Evolutionary conservation across 148 eudicot species (phyloP).

Genomic region (Heliosperma pusillum): DNA sequence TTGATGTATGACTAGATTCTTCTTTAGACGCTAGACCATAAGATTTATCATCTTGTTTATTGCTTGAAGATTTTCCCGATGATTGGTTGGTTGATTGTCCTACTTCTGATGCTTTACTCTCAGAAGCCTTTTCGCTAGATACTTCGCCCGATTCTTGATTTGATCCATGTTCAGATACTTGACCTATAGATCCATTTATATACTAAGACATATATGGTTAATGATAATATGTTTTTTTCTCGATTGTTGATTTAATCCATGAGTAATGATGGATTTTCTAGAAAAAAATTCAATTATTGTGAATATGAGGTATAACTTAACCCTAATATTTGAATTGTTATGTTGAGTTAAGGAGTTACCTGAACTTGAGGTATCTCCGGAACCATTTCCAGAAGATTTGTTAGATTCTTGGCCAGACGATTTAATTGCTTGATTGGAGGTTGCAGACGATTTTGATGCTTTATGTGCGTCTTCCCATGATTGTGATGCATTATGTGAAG

Average conservation of each 20-base stretch:
- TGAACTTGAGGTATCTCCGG: not conserved
- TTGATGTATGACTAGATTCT: not conserved
- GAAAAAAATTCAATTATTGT: not conserved
- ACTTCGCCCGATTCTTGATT: too few relatives aligned
- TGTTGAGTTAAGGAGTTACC: not conserved
- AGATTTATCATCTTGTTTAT: not conserved
- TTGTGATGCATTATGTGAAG: too few relatives aligned
- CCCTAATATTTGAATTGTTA: too few relatives aligned
- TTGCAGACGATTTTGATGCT: not conserved
- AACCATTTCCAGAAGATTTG: not conserved
- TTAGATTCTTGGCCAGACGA: not conserved
- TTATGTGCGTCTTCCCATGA: too few relatives aligned
- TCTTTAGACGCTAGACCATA: not conserved
- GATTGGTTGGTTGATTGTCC: not conserved
- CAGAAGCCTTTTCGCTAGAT: too few relatives aligned
- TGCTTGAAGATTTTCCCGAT: not conserved
- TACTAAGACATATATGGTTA: too few relatives aligned
- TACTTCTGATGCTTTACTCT: not conserved
- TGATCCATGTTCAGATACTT: not conserved
- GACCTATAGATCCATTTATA: too few relatives aligned
- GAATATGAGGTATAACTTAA: too few relatives aligned
- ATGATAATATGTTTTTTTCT: too few relatives aligned
- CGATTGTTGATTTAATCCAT: not conserved
- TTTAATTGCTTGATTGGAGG: not conserved
- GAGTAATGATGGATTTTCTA: not conserved